These are phyloP conservation scores for Posidonia australis DNA, from an alignment of 106 monocot species.

Conservation along the genomic window DNA sequence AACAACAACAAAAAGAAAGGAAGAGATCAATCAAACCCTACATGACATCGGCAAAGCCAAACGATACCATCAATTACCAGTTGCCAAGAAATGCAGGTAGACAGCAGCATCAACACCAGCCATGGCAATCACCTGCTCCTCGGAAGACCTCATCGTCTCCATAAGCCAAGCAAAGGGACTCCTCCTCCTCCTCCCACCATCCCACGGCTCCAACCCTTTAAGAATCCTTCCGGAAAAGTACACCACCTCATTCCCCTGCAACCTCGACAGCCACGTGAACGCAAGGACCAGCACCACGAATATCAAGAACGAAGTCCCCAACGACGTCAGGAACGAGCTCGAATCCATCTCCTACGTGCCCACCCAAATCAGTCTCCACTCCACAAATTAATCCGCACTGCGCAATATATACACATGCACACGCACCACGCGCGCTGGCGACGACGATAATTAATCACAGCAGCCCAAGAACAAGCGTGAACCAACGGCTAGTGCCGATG, in stretches of 20 bases:
- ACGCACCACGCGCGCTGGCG: too few species aligned
- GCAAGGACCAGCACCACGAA: conserved; percentile 48
- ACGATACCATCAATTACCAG: too few species aligned
- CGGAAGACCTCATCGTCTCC: conserved; percentile 49
- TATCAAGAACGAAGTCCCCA: conserved; percentile 58
- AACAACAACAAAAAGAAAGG: conserved; percentile 64
- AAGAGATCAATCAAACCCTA: too few species aligned
- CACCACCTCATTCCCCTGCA: conserved; percentile 59
- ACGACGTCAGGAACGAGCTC: conserved; percentile 66
- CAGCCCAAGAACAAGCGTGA: too few species aligned
- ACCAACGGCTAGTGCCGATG: too few species aligned
- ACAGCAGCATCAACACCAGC: conserved; percentile 69
- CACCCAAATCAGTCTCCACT: too few species aligned
- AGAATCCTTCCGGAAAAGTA: conserved; percentile 57
- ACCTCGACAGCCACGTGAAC: conserved; percentile 64
- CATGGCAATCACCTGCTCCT: conserved; percentile 58
- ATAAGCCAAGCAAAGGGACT: conserved; percentile 69
- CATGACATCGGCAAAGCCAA: too few species aligned
- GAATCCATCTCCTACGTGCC: conserved; percentile 68
- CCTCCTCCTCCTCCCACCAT: conserved; percentile 25
- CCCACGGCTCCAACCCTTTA: conserved; percentile 13
- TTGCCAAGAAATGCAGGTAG: conserved; percentile 13
- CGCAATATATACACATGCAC: too few species aligned
- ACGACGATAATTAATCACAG: too few species aligned
- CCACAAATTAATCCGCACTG: too few species aligned